Evolutionary conservation across 2,329 filamentous ascomycete genomes (phyloP), one percentile per base, ranked within the genome.

Genomic region (Paraphaeosphaeria minitans): DNA sequence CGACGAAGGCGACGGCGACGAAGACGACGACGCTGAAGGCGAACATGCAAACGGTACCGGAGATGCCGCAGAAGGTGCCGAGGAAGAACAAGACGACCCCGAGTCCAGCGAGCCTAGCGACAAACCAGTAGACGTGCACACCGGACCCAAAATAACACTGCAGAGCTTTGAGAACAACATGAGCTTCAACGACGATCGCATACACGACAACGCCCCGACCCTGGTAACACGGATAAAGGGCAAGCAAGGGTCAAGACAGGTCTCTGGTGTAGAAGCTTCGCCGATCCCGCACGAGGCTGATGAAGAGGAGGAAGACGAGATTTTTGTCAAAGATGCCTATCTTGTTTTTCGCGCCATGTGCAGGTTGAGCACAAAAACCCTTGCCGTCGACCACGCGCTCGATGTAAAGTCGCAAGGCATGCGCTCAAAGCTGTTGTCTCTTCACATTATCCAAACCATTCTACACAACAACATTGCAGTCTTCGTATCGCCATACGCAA

Each of bases 261-360:
- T 75, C 8, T 83, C 82, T 19, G 82, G 81, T 1, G 66, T 71
- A 9, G 79, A 79, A 27, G 60, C 79, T 2, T 78, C 78, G 6
- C 71, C 68, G n/a, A 61, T 65, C 52, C 61, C 66, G 63, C 53
- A 78, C 67, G 67, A 65, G 14, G 59, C 84, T 24, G 87, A 92
- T 4, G 85, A 88, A 58, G 85, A 87, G 54, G 86, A 88, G 59
- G 93, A 97, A 73, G 95, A 99, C 71, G 95, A 99, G 74, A 92
- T 98, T 21, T 98, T 96, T 74, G 93, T 98, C 68, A 91, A 95
- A 67, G 95, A 99, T 79, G 93, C 95, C 10, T 99, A 98, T 77
- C 85, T 99, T 22, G 93, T 99, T 47, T 98, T 99, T 80, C 87
- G 95, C 33, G 97, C 95, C 3, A 95, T 99, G 80, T 99, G 96